Evolutionary conservation across 2,329 filamentous ascomycete genomes (phyloP), one percentile per base, ranked within the genome.

Genomic region (Cryphonectria nitschkei): DNA sequence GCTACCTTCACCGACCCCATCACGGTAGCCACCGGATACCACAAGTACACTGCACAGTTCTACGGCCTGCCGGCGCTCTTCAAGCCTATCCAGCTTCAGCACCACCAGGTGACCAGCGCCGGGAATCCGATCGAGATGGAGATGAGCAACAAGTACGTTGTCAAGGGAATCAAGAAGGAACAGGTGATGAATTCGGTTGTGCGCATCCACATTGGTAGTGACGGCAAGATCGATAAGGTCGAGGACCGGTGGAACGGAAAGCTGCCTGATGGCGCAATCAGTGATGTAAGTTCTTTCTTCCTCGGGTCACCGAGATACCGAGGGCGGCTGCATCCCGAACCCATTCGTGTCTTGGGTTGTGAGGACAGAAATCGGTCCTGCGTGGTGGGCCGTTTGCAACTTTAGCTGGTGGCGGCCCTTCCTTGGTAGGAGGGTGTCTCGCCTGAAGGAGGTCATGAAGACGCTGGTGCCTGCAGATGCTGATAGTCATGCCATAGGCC

Each of bases 91-190:
- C 81, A 86, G 76, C 84, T 87, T 37, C 80, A 88, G 63, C 80
- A 82, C 50, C 85, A 89, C 76, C 77, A 81, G 54, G 88, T 91
- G 14, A 87, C 80, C 0, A 83, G 81, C 22, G 78, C 81, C 0
- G 88, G 88, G 0, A 90, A 91, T 74, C 89, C 89, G 0, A 90
- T 91, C 56, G 79, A 83, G 71, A 79, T 91, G 75, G 82, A 88
- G 26, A 73, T 82, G 56, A 73, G 73, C 71, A 82, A 82, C 74
- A 78, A 75, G 67, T 82, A 82, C 72, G 76, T 77, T 3, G 73
- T 82, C 60, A 80, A 78, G 73, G 78, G 77, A 9, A 72, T 81
- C 68, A 76, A 76, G 67, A 76, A 74, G 62, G 77, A 78, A 70
- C 76, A 80, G 73, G 73, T 75, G 43, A 79, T 81, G 65, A 54